Percentiles rank a stretch among this genome's conserved stretches.
phyloP scores from a whole-genome alignment of 164 flowering plant species.

The Brasenia schreberi region DNA sequence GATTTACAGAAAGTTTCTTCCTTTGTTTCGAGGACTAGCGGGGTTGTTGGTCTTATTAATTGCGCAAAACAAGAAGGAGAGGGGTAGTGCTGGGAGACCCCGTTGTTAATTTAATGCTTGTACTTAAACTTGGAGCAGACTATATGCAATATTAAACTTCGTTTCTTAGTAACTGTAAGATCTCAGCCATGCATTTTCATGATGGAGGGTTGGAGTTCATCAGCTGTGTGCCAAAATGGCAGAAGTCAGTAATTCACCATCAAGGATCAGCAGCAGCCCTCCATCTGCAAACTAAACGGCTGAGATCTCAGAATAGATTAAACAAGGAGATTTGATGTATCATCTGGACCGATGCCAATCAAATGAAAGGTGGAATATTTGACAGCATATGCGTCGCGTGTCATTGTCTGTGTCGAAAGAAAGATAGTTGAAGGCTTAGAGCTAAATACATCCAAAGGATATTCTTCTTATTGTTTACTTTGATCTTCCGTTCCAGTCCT shows the following conservation, averaged over 20 bases:
- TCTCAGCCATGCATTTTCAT: too few species aligned
- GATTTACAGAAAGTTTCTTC: neutral
- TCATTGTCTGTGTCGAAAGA: neutral
- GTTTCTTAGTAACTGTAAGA: too few species aligned
- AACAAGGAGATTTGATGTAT: neutral
- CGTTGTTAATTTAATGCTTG: neutral
- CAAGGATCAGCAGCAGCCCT: too few species aligned
- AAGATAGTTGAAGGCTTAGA: neutral
- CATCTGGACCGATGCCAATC: neutral
- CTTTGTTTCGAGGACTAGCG: neutral
- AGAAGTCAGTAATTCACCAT: too few species aligned
- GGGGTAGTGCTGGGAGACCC: neutral
- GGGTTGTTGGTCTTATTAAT: neutral
- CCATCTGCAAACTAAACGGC: neutral
- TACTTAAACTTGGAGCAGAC: neutral
- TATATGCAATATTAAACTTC: too few species aligned
- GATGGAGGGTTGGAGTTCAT: too few species aligned
- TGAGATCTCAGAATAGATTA: neutral
- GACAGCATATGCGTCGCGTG: constrained; percentile 67
- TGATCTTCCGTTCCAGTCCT: neutral
- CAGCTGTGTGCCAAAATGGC: too few species aligned
- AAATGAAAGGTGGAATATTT: constrained; percentile 27
- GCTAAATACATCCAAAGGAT: neutral
- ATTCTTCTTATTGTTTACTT: neutral
- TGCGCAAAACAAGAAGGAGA: neutral